Evolutionary conservation across 2,329 filamentous ascomycete genomes (phyloP).

Genomic region (Cryphonectria radicalis): DNA sequence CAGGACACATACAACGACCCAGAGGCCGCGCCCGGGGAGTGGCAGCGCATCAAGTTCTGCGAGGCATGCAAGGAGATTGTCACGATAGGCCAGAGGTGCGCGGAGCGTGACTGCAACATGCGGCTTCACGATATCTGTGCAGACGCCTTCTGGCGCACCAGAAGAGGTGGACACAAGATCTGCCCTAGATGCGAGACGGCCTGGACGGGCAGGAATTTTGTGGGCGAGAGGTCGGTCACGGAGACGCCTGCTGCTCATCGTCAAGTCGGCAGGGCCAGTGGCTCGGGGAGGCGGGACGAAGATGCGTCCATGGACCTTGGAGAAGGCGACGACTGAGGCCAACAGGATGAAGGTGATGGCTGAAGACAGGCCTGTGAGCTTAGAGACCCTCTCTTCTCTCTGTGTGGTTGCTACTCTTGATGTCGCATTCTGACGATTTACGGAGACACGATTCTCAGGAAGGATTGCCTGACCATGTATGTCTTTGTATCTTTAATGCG

Average conservation of each 20-base stretch:
- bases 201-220: slow-evolving; percentile 56
- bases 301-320: slow-evolving; percentile 41
- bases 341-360: slow-evolving; percentile 31
- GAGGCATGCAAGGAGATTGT: slow-evolving; percentile 88
- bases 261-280: slow-evolving; percentile 42
- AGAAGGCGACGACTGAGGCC: slow-evolving; percentile 36
- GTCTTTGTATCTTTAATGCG: not conserved
- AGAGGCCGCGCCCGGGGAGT: slow-evolving; percentile 61
- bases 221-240: slow-evolving; percentile 62
- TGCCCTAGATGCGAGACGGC: slow-evolving; percentile 65
- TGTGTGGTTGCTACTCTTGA: not conserved
- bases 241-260: slow-evolving; percentile 55
- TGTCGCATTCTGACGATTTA: not conserved
- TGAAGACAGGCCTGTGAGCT: not conserved
- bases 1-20: slow-evolving; percentile 87
- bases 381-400: not conserved
- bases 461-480: not conserved
- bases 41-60: slow-evolving; percentile 83
- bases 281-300: slow-evolving; percentile 40
- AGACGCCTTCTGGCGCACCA: slow-evolving; percentile 72
- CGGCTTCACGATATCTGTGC: slow-evolving; percentile 80
- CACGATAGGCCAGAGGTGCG: slow-evolving; percentile 80
- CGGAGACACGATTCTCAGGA: not conserved
- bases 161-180: slow-evolving; percentile 52
- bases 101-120: slow-evolving; percentile 66